phyloP scores from a whole-genome alignment of 2,329 filamentous ascomycete genomes.

The Aspergillus sclerotialis region DNA sequence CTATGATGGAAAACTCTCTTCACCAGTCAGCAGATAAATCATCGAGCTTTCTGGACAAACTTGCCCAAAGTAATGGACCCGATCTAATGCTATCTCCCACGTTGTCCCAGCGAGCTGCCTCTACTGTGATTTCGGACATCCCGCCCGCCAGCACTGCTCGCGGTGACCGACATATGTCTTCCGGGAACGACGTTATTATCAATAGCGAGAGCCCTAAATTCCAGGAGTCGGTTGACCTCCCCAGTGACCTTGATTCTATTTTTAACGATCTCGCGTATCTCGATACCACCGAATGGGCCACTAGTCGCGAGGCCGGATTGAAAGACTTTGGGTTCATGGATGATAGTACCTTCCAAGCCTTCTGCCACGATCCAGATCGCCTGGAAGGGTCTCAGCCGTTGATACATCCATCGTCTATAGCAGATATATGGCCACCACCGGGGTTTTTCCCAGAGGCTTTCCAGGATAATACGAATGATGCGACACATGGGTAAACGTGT shows the following conservation, averaged over 20 bases:
- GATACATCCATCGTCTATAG: constrained; percentile 32
- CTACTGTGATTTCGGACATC: constrained; percentile 24
- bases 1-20: constrained; percentile 16
- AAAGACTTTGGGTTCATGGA: constrained; percentile 41
- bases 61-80: constrained; percentile 13
- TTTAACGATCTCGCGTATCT: constrained; percentile 41
- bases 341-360: constrained; percentile 37
- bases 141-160: constrained; percentile 10
- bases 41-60: constrained; percentile 12
- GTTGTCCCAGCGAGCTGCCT: constrained; percentile 24
- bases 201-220: constrained; percentile 2
- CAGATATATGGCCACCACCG: constrained; percentile 37
- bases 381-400: constrained; percentile 28
- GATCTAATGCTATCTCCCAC: constrained; percentile 12
- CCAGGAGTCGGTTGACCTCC: constrained; percentile 5
- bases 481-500: constrained; percentile 16
- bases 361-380: constrained; percentile 39
- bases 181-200: constrained; percentile 4
- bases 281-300: constrained; percentile 39
- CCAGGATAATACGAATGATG: constrained; percentile 18
- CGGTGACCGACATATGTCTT: constrained; percentile 10
- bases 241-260: constrained; percentile 34
- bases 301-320: constrained; percentile 33
- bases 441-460: constrained; percentile 37
- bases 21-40: constrained; percentile 9